These are phyloP conservation scores for Emydomyces testavorans DNA, from an alignment of 2,329 filamentous ascomycete genomes.

Conservation along the genomic window DNA sequence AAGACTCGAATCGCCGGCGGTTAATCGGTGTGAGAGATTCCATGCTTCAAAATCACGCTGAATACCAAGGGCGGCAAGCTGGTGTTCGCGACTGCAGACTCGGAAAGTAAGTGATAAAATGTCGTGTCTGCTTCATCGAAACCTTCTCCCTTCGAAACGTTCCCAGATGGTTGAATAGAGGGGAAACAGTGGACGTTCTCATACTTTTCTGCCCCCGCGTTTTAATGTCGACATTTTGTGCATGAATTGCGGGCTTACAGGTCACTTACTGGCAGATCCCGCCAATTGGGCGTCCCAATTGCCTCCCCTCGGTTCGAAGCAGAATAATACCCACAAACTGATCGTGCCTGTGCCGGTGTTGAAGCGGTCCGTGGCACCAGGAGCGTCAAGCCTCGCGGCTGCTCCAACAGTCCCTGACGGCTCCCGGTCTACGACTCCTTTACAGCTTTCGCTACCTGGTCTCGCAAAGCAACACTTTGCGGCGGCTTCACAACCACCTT, in stretches of 20 bases:
- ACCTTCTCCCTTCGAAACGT: no score
- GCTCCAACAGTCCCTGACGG: conserved; percentile 29
- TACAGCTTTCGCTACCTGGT: conserved; percentile 11
- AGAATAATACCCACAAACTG: conserved; percentile 23
- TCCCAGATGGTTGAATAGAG: neutral
- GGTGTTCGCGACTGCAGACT: conserved; percentile 39
- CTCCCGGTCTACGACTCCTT: conserved; percentile 16
- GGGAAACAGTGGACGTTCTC: neutral
- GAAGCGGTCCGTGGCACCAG: conserved; percentile 28
- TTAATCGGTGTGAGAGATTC: conserved; percentile 26
- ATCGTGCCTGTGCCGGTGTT: conserved; percentile 23
- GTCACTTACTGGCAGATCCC: conserved; percentile 29
- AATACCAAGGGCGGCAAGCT: conserved; percentile 38
- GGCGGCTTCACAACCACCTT: conserved; percentile 30
- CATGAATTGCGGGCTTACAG: conserved; percentile 27
- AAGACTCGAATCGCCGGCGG: neutral
- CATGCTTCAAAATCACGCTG: conserved; percentile 38
- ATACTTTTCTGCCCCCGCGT: conserved; percentile 3
- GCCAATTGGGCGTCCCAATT: conserved; percentile 29
- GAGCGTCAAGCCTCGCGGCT: conserved; percentile 29
- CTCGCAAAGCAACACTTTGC: conserved; percentile 25
- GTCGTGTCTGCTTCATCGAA: conserved; percentile 2
- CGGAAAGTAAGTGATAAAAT: conserved; percentile 32
- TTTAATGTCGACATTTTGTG: conserved; percentile 11
- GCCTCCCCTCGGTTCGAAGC: conserved; percentile 23